Conservation (phyloP, 352 stramenopile genomes). For the Phytophthora pini region DNA sequence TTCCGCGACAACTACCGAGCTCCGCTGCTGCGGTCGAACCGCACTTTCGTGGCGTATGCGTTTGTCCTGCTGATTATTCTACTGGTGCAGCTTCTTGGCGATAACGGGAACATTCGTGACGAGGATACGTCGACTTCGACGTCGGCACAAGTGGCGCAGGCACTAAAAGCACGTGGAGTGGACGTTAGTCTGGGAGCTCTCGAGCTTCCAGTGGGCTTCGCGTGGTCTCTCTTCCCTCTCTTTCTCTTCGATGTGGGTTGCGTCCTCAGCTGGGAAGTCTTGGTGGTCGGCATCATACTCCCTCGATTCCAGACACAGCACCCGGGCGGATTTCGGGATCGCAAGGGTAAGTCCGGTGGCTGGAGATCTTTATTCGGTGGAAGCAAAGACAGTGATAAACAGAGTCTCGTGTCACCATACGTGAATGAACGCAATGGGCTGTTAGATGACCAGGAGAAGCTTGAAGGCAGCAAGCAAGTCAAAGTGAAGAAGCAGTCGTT, state of each 20-base stretch:
- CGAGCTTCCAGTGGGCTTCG: conserved; percentile 58
- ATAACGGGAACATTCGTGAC: conserved; percentile 65
- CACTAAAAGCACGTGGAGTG: conserved; percentile 42
- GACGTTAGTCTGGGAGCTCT: conserved; percentile 67
- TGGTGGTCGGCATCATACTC: conserved; percentile 63
- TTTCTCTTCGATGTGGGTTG: conserved; percentile 70
- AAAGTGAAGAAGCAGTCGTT: conserved; percentile 21
- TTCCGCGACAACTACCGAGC: conserved; percentile 65
- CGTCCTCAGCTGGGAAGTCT: conserved; percentile 63
- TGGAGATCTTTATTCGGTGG: conserved; percentile 32
- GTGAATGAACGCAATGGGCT: conserved; percentile 59
- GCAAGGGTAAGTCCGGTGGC: conserved; percentile 16
- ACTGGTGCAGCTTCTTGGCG: conserved; percentile 68
- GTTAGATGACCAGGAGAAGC: conserved; percentile 34
- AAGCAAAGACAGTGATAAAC: conserved; percentile 27
- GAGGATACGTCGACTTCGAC: conserved; percentile 52
- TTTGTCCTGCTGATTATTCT: conserved; percentile 63
- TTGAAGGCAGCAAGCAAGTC: conserved; percentile 14
- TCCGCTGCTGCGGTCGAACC: conserved; percentile 60
- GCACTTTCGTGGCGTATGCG: conserved; percentile 55
- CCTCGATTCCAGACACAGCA: conserved; percentile 58
- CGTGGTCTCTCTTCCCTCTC: conserved; percentile 69
- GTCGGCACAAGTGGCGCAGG: conserved; percentile 40
- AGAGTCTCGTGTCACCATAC: conserved; percentile 57
- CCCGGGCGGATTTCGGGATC: conserved; percentile 16